Evolutionary conservation across 106 monocot species (phyloP), one percentile per base, ranked within the genome.

Genomic region (Dendrobium officinale): DNA sequence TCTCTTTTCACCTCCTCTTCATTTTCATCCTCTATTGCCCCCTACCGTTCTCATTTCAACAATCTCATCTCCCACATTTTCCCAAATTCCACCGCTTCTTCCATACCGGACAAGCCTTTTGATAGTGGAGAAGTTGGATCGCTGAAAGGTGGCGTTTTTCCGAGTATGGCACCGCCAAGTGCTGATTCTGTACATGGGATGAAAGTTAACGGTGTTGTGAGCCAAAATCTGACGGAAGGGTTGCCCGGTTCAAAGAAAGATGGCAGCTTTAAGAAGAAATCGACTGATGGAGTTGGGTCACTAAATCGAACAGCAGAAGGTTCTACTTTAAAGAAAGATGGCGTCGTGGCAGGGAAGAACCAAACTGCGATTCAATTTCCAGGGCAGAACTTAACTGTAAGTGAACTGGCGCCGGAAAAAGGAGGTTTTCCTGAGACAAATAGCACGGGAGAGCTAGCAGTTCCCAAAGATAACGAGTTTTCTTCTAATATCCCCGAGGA

Each of bases 31-130:
- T 87, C 88, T 40, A 80, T 88, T 41, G 85, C 83, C 13, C 85
- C 94, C 3, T 90, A 92, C 76, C 82, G 84, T 44, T 83, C 88
- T 22, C 90, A 85, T 41, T 81, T 94, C 51, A 88, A 88, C 45
- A 83, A 84, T 42, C 49, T 91, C 77, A 77, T 91, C 59, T 87
- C 88, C 55, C 75, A 79, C 64, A 74, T 92, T 76, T 88, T 94
- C 75, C 90, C 90, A 42, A 83, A 87, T 80, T 85, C 87, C 29
- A 80, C 91, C 26, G 78, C 86, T 37, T 76, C 75, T 2, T 33
- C 75, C 4, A 20, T 44, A 44, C n/a, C 18, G 0, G n/a, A 44
- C 41, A 74, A 74, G 1, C 74, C 74, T 43, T 74, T 43, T 44
- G 42, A 44, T 44, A 13, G n/a, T 18, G 77, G 64, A 72, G 75